Evolutionary conservation across 73 alveolate species (phyloP).

Genomic region (Durusdinium trenchii): DNA sequence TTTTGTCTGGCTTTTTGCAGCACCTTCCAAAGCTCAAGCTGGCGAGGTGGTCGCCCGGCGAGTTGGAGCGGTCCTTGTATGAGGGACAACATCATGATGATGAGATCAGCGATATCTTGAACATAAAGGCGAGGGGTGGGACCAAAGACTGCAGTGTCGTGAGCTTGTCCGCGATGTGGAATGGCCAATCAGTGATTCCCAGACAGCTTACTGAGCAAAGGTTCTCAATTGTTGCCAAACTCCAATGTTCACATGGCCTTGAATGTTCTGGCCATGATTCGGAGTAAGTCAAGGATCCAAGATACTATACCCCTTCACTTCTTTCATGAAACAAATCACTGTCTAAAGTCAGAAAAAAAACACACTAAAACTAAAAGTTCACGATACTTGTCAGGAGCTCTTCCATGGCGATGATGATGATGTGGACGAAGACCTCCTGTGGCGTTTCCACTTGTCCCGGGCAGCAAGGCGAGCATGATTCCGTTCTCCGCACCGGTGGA

Average conservation of each 20-base stretch:
- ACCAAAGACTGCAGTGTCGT: background rate
- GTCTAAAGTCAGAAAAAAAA: too few relatives aligned
- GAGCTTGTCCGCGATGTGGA: too few relatives aligned
- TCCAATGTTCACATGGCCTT: too few relatives aligned
- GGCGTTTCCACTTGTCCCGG: constrained; percentile 47
- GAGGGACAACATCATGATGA: constrained; percentile 41
- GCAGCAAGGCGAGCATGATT: constrained; percentile 12
- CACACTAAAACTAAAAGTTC: too few relatives aligned
- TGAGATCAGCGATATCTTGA: constrained; percentile 72
- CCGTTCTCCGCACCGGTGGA: background rate
- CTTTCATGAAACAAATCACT: too few relatives aligned
- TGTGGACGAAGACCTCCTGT: background rate
- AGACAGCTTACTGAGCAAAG: too few relatives aligned
- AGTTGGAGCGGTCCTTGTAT: constrained; percentile 81
- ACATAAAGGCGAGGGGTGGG: constrained; percentile 3
- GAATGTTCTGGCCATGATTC: too few relatives aligned
- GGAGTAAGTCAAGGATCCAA: too few relatives aligned
- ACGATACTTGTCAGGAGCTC: constrained; percentile 47
- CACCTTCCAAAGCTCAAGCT: background rate
- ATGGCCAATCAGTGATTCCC: too few relatives aligned
- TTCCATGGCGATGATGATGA: constrained; percentile 28
- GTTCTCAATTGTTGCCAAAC: too few relatives aligned
- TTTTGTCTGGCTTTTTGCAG: background rate
- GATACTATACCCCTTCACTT: too few relatives aligned
- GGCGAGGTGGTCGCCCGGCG: constrained; percentile 77